Base-by-base conservation (phyloP, 2,329 filamentous ascomycete species). In the Trichoderma breve region DNA sequence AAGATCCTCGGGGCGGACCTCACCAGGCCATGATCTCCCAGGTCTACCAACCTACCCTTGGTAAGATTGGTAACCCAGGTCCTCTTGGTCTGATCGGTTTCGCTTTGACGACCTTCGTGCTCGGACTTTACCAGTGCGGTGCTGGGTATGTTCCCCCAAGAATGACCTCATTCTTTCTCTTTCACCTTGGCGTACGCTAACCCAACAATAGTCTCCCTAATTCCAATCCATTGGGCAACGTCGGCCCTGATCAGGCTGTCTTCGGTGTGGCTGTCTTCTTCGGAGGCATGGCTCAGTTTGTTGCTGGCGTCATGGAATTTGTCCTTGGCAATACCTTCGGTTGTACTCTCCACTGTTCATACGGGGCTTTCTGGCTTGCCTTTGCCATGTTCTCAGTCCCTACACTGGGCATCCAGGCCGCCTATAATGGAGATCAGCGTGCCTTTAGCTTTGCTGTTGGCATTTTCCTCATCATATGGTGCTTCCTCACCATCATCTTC, bases 251-350 rank as follows among this genome's bases (percentile, higher is more conserved):
- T 63, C 80, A 82, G 62, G 80, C 78, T 63, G 77, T 82, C 71
- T 81, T 82, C 36, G 80, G 80, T 6, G 71, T 82, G 30, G 80
- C 80, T 30, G 76, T 82, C 66, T 82, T 81, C 68, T 91, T 92
- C 79, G 90, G 90, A 79, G 90, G 90, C 72, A 82, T 91, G 8
- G 86, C 91, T n/a, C 90, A 92, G 79, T 82, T 92, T 77, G 82
- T 91, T 66, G 89, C 90, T 61, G 90, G 90, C 77, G 91, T 92
- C 30, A 82, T 84, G 80, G 80, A 84, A 74, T 84, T 84, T 72
- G 79, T 79, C 14, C 83, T 88, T 11, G 88, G 88, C n/a, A 90
- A 90, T 81, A 89, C 87, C 12, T 90, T 90, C 67, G 88, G 87
- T 83, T 87, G 87, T 34, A 90, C 88, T 7, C 86, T 89, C 9